phyloP scores from a whole-genome alignment of 139 green algal genomes.

The Picochlorum sp. region DNA sequence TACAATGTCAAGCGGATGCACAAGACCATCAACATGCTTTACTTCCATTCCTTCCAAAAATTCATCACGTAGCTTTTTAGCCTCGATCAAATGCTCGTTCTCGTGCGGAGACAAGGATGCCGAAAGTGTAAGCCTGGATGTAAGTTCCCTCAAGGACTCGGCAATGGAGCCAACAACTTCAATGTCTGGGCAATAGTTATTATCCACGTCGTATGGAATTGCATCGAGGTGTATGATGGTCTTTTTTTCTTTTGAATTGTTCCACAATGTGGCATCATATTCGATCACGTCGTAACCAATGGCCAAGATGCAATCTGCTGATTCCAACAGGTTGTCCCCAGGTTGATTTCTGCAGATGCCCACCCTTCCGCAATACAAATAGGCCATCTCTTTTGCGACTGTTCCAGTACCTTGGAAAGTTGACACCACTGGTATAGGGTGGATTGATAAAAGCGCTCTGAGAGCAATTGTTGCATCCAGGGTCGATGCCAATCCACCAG shows the following conservation, averaged over 20 bases:
- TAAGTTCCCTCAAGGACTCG: not conserved
- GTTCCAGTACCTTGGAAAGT: slow-evolving; percentile 15
- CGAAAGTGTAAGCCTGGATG: slow-evolving; percentile 1
- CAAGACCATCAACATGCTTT: not conserved
- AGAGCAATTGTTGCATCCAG: not conserved
- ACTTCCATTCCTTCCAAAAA: not conserved
- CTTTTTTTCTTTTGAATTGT: not conserved
- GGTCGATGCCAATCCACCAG: slow-evolving; percentile 5
- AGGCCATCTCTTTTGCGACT: slow-evolving; percentile 5
- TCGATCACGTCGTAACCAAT: slow-evolving; percentile 15
- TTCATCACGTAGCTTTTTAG: not conserved
- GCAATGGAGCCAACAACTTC: slow-evolving; percentile 16
- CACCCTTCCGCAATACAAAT: slow-evolving; percentile 12
- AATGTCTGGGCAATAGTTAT: slow-evolving; percentile 10
- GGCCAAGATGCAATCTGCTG: slow-evolving; percentile 5
- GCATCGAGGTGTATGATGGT: slow-evolving; percentile 15
- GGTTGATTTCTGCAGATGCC: slow-evolving; percentile 9
- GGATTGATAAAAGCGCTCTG: not conserved
- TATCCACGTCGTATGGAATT: slow-evolving; percentile 12
- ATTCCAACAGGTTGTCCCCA: slow-evolving; percentile 13
- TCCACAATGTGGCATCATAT: slow-evolving; percentile 13
- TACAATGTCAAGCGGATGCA: not conserved
- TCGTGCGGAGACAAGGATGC: not conserved
- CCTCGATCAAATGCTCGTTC: not conserved
- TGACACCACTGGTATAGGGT: slow-evolving; percentile 10